A percentile compares a stretch with the other conserved stretches of the same genome.
phyloP scores from a whole-genome alignment of 169 alveolate species.

The Plasmodium vivax region DNA sequence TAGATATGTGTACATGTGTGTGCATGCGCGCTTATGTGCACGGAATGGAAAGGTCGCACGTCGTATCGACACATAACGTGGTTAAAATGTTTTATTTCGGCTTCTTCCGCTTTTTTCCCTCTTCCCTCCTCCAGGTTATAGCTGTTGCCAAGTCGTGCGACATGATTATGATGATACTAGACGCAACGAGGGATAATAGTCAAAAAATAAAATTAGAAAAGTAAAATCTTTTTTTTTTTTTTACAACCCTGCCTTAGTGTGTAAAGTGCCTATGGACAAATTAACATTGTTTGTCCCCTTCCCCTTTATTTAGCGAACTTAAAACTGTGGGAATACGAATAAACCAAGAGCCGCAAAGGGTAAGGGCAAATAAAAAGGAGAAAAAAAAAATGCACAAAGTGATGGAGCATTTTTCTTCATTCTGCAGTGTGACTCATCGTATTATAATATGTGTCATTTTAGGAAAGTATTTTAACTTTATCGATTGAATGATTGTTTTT shows the following conservation, averaged over 20 bases:
- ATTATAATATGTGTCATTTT: neutral
- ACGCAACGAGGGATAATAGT: constrained; percentile 94
- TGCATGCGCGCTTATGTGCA: neutral
- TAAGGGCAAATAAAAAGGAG: neutral
- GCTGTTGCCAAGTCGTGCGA: constrained; percentile 98
- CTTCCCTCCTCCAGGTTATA: constrained; percentile 81
- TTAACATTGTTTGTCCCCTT: neutral
- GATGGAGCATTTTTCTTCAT: neutral
- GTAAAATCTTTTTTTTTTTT: constrained; percentile 16
- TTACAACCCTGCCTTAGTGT: neutral
- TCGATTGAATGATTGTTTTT: neutral
- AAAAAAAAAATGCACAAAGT: neutral
- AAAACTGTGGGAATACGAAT: constrained; percentile 98
- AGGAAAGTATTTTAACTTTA: neutral
- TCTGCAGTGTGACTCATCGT: neutral
- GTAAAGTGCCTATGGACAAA: neutral
- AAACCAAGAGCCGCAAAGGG: constrained; percentile 95
- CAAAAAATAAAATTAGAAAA: constrained; percentile 94
- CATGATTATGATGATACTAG: constrained; percentile 95
- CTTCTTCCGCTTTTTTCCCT: neutral
- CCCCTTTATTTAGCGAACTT: constrained; percentile 84
- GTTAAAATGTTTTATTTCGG: neutral
- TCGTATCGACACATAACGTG: neutral
- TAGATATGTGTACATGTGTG: neutral
- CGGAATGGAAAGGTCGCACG: neutral